These are phyloP conservation scores for Mycena sp. DNA, from an alignment of 1,284 basidiomycete species.

Conservation along the genomic window DNA sequence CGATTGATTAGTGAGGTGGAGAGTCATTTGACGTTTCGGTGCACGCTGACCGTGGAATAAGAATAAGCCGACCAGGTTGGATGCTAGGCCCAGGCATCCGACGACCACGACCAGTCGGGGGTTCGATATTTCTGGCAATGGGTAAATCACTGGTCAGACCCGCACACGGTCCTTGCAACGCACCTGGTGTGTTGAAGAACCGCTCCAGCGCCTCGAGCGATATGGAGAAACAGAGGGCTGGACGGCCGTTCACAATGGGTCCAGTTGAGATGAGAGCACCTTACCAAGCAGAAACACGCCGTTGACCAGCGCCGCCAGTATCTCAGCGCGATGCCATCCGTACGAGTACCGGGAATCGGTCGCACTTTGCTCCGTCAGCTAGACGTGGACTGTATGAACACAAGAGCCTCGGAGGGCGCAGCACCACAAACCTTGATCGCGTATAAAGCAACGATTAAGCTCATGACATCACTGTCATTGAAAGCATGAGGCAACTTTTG, in stretches of 20 bases:
- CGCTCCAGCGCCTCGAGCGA: conserved; percentile 93
- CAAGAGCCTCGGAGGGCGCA: not conserved
- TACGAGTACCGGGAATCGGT: conserved; percentile 83
- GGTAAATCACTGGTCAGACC: conserved; percentile 11
- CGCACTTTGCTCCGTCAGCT: conserved; percentile 61
- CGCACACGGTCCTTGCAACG: conserved; percentile 29
- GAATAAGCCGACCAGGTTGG: conserved; percentile 94
- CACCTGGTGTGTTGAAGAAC: conserved; percentile 87
- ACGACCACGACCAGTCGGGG: conserved; percentile 92
- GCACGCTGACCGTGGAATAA: conserved; percentile 87
- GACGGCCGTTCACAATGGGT: conserved; percentile 46
- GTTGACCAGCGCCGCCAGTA: conserved; percentile 94
- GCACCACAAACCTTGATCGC: conserved; percentile 84
- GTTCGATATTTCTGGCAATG: conserved; percentile 84
- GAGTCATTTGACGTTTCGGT: not conserved
- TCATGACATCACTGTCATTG: conserved; percentile 86
- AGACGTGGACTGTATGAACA: conserved; percentile 33
- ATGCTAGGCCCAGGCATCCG: conserved; percentile 88
- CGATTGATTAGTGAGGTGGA: conserved; percentile 3
- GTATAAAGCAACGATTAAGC: conserved; percentile 94
- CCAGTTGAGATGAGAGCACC: not conserved
- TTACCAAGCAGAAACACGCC: conserved; percentile 85
- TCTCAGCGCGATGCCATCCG: conserved; percentile 99
- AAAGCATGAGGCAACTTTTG: conserved; percentile 23
- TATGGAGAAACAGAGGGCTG: conserved; percentile 95